Base-by-base conservation (phyloP, 345 rosid genomes). In the Citrus reticulata region DNA sequence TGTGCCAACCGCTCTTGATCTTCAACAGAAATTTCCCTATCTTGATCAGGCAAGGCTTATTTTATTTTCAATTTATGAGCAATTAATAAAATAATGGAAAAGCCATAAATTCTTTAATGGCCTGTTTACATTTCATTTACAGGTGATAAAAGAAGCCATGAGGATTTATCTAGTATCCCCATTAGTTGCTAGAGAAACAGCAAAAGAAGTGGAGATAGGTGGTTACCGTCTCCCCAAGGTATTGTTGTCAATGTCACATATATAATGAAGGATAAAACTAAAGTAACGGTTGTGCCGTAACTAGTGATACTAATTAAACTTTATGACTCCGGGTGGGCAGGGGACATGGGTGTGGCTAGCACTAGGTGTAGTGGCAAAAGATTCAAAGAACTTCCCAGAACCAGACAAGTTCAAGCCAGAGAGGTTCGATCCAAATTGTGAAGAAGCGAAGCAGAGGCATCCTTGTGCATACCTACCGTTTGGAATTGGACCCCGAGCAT, bases 281-380 rank as follows among this genome's bases (percentile, higher is more conserved):
- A 46, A 1, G 51, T 0, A 46, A 46, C 9, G 3, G 17, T 46
- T 13, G 17, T 46, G 51, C 51, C 51, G 16, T 13, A 13, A 13
- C 17, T 46, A 46, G 17, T 2, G 51, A 46, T 46, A 0, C 51
- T 46, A 46, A 46, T 46, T 46, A 17, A 30, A 6, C 4, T 30
- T 73, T 62, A 2, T 9, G 2, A 39, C 58, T 9, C 35, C 20
- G 46, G 62, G 49, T 46, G 74, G 39, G 51, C 86, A 95, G 97
- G 97, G 97, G 14, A 92, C 98, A 58, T 95, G 99, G 98, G 95
- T 93, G 25, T 95, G 98, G 98, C 77, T 92, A 80, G 99, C 99
- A 10, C 86, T 80, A 37, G 97, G 97, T 65, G 99, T 92, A 83
- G 85, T 90, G 17, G 95, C 97, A 72, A 95, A 92, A 74, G 98